Evolutionary conservation across 805 yeast genomes (phyloP), one percentile per base, ranked within the genome.

Genomic region (Myxozyma mucilagina): DNA sequence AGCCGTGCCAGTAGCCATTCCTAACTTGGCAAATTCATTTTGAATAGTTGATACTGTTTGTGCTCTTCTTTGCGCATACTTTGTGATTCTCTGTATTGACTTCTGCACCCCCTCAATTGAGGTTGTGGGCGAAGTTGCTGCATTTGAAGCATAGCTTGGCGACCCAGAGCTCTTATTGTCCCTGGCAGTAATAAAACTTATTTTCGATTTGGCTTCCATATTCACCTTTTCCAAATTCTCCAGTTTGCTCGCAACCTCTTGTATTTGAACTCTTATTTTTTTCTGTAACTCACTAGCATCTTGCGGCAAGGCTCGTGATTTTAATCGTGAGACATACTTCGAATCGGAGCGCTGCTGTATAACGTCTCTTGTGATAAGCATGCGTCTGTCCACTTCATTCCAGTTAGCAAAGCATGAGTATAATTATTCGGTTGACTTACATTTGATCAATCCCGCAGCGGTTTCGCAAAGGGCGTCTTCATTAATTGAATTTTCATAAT

Each of bases 221-320:
- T 59, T 60, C 8, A 42, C 16, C 11, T 47, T 43, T 39, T 60
- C 64, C 11, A 63, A 39, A 18, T 35, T 49, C 38, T 63, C 67
- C 13, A 63, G 36, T 11, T 20, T n/a, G 31, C 7, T 45, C 31
- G 31, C 16, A 20, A 56, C 54, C 10, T 47, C 56, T 20, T 51
- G 47, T 31, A 50, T 6, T 39, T 49, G 31, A 31, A 29, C 38
- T 6, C 67, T 62, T 20, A 63, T 32, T 20, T 63, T 48, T 13
- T 57, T 51, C 35, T 63, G 67, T 9, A 61, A 24, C 20, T 57
- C 63, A 8, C 16, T 42, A 11, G 62, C 67, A 24, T 61, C 66
- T 6, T 59, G 55, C 16, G 66, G 57, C 16, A 63, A 45, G 11
- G 57, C 44, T 4, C 63, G 57, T 1, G 56, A 31, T 32, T 47